phyloP scores from a whole-genome alignment of 352 stramenopile species.

The Globisporangium middletonii region DNA sequence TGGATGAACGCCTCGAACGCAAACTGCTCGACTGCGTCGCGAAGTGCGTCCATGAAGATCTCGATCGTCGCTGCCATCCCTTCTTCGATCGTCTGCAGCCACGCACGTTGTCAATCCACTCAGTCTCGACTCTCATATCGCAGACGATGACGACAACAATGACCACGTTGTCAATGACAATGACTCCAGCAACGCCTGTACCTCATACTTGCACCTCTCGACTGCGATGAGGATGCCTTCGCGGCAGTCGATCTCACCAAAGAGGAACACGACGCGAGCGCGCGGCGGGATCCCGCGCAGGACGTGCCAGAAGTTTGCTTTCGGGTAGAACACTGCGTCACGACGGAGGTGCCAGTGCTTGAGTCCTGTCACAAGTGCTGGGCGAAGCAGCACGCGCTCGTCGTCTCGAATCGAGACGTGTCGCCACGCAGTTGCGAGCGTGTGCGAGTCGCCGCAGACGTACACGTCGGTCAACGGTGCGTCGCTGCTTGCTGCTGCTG shows the following conservation, averaged over 20 bases:
- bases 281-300: constrained; percentile 42
- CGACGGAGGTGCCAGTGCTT: constrained; percentile 92
- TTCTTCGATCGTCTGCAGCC: constrained; percentile 54
- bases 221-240: constrained; percentile 89
- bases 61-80: constrained; percentile 71
- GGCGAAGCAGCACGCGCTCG: constrained; percentile 23
- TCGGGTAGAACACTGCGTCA: constrained; percentile 89
- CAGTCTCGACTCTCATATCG: neutral
- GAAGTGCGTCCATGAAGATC: constrained; percentile 76
- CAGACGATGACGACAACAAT: neutral
- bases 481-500: constrained; percentile 2
- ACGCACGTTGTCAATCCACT: neutral
- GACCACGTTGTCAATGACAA: neutral
- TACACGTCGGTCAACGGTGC: constrained; percentile 33
- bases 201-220: constrained; percentile 85
- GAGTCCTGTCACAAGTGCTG: constrained; percentile 88
- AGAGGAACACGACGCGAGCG: constrained; percentile 85
- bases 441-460: constrained; percentile 92
- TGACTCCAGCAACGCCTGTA: constrained; percentile 10
- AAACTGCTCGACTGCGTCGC: constrained; percentile 42
- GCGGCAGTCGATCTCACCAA: constrained; percentile 95
- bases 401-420: constrained; percentile 24
- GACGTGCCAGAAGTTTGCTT: constrained; percentile 85
- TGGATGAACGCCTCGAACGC: constrained; percentile 78
- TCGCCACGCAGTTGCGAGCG: constrained; percentile 85